Conservation (phyloP, 2,329 filamentous ascomycete genomes). For the Neonectria ditissima region DNA sequence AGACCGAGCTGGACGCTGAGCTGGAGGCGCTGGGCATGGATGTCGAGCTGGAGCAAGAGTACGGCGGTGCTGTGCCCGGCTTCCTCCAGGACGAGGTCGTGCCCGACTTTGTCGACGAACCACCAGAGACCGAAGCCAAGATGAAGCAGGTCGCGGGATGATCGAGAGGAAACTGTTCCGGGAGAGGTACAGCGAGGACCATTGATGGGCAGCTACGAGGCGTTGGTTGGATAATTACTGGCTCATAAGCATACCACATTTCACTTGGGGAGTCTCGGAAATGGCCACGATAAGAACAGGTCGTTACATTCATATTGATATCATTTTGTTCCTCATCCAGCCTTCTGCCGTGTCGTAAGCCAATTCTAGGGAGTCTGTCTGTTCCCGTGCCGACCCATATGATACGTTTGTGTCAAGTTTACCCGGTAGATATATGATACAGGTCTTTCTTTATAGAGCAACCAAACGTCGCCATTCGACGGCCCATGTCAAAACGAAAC, state of each 20-base stretch:
- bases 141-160: constrained; percentile 82
- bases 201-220: constrained; percentile 28
- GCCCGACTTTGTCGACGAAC: constrained; percentile 93
- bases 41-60: constrained; percentile 83
- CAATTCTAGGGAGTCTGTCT: constrained; percentile 12
- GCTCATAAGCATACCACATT: constrained; percentile 30
- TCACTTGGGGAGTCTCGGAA: constrained; percentile 19
- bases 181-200: background rate
- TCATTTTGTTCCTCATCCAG: constrained; percentile 14
- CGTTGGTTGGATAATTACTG: constrained; percentile 40
- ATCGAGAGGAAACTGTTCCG: constrained; percentile 9
- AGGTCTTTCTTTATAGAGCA: constrained; percentile 19
- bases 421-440: constrained; percentile 25
- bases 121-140: constrained; percentile 78
- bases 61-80: constrained; percentile 76
- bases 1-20: constrained; percentile 95
- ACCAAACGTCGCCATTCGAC: constrained; percentile 14
- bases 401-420: constrained; percentile 9
- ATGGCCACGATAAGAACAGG: constrained; percentile 9
- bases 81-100: constrained; percentile 91
- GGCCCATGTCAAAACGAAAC: constrained; percentile 13
- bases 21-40: constrained; percentile 94
- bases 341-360: constrained; percentile 6
- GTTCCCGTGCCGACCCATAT: constrained; percentile 15
- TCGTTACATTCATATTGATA: constrained; percentile 19